Base-by-base conservation (phyloP, 441 rosid species). In the Arabidopsis lyrata region DNA sequence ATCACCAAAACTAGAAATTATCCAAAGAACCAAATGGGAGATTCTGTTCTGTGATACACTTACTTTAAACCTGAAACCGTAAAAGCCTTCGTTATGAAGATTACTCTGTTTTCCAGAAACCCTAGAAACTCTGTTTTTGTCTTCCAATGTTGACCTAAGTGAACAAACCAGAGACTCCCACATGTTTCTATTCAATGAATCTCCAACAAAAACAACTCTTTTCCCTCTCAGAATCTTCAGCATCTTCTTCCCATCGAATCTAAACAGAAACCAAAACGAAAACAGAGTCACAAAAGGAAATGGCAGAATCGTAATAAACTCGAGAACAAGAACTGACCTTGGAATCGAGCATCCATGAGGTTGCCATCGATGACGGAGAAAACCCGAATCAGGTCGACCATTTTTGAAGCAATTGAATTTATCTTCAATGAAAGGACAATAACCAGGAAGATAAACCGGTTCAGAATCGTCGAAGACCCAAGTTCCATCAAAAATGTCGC, bases 241-340 rank as follows among this genome's bases (percentile, higher is more conserved):
- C 93, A 90, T 85, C 79, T 80, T 82, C 61, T 72, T 74, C 58
- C 94, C 93, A 45, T 88, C 77, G 74, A 90, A 92, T 73, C 91
- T 91, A 66, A 60, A 58, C 8, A 58, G 22, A 20, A 20, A 12
- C 10, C 53, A 35, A 55, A n/a, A 8, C 11, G 2, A 58, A 54
- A 52, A 56, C 63, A 65, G 34, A 56, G 54, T 14, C 47, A 6
- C 15, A 12, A 50, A 20, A 8, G 2, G 14, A 6, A 20, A 15
- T 42, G 47, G 14, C 18, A 56, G 3, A 73, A 8, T 29, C n/a
- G 38, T 34, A 47, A 66, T 24, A 35, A 5, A 12, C 53, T 9
- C 12, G 15, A 7, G 8, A 13, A 14, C 70, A 64, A 49, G 56
- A 65, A 13, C 48, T 68, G n/a, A 61, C 88, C 84, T 81, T 50